These are phyloP conservation scores for Quercus agrifolia DNA, from an alignment of 306 rosid genomes.

Conservation along the genomic window DNA sequence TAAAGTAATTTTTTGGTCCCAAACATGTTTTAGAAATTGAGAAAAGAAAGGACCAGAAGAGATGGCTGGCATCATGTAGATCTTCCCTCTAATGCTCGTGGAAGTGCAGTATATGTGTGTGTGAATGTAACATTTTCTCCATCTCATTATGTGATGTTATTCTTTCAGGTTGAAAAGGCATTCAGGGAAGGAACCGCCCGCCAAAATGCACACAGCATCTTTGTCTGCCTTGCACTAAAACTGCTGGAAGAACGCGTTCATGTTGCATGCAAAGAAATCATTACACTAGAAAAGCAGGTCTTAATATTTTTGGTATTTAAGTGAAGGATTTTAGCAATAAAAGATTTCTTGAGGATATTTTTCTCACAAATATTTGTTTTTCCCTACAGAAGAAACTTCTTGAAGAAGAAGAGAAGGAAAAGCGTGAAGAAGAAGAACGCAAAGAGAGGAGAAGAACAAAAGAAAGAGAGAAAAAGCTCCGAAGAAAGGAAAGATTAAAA, in stretches of 20 bases:
- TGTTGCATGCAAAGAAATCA: conserved; percentile 97
- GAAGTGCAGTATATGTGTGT: background rate
- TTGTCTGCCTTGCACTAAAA: conserved; percentile 91
- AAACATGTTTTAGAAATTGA: no score
- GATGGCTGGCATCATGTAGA: background rate
- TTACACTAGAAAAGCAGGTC: conserved; percentile 96
- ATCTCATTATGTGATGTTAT: conserved; percentile 23
- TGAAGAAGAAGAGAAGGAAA: conserved; percentile 99
- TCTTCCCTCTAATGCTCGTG: background rate
- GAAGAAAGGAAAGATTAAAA: conserved; percentile 93
- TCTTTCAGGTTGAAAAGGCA: conserved; percentile 93
- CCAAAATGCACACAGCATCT: conserved; percentile 99
- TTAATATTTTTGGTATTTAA: conserved; percentile 29
- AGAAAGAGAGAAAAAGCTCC: conserved; percentile 90
- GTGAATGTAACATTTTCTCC: background rate
- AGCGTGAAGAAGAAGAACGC: conserved; percentile 97
- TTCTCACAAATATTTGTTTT: conserved; percentile 24
- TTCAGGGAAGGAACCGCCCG: conserved; percentile 99
- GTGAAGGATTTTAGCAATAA: conserved; percentile 5
- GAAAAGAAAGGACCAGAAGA: background rate
- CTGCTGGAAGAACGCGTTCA: conserved; percentile 96
- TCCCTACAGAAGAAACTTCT: conserved; percentile 84
- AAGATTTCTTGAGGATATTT: conserved; percentile 14
- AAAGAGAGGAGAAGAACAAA: conserved; percentile 87
- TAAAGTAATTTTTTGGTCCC: background rate